Conservation (phyloP, 306 rosid species). For the Ormosia emarginata region DNA sequence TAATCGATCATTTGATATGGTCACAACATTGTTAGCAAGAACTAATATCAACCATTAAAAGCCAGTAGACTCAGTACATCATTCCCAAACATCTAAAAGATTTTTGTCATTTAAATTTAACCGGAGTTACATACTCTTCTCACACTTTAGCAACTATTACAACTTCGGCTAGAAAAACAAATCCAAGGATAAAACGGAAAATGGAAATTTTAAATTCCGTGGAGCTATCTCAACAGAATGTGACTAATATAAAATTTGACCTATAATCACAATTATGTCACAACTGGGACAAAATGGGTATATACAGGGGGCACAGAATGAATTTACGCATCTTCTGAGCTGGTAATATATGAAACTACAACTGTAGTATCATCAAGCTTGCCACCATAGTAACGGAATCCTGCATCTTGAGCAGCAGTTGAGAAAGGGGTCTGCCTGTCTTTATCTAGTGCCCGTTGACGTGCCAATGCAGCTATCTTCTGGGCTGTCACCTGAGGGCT, state of each 20-base stretch:
- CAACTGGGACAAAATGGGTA: constrained; percentile 14
- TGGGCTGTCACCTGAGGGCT: constrained; percentile 91
- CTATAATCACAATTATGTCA: background rate
- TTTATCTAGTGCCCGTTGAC: constrained; percentile 84
- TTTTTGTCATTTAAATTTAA: constrained; percentile 1
- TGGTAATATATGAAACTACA: constrained; percentile 69
- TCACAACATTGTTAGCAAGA: background rate
- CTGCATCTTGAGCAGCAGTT: constrained; percentile 98
- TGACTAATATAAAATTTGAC: background rate
- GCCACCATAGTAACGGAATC: constrained; percentile 88
- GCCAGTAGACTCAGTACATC: background rate
- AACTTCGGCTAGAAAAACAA: background rate
- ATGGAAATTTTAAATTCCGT: background rate
- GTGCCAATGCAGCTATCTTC: constrained; percentile 96
- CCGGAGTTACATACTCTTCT: background rate
- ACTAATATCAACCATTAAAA: background rate
- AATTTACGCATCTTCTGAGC: constrained; percentile 32
- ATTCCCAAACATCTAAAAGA: background rate
- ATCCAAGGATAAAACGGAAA: background rate
- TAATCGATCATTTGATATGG: background rate
- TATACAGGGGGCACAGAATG: background rate
- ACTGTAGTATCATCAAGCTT: constrained; percentile 95
- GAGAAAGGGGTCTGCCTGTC: constrained; percentile 95
- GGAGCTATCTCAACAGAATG: constrained; percentile 5
- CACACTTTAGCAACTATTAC: background rate